A percentile compares a stretch with the other conserved stretches of the same genome.
Conservation (phyloP, 257 asterid species). For the Vinca minor region DNA sequence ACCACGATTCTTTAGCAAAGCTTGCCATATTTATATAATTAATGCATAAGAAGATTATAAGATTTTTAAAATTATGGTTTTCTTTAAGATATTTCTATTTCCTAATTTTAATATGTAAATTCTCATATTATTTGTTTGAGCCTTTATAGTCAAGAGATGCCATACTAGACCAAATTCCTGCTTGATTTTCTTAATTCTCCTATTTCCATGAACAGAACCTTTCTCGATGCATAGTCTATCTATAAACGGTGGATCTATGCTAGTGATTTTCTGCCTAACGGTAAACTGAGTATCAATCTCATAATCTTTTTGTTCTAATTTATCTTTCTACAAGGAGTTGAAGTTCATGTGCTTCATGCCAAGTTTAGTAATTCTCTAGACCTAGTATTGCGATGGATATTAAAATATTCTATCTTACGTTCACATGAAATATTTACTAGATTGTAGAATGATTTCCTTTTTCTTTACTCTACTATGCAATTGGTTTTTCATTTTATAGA, state of each 20-base stretch:
- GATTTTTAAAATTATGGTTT: no score
- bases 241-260: not conserved
- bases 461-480: not conserved
- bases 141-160: no score
- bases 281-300: not conserved
- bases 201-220: no score
- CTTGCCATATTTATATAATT: no score
- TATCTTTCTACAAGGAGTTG: no score
- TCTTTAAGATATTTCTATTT: no score
- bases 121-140: no score
- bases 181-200: no score
- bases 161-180: no score
- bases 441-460: not conserved
- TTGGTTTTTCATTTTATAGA: not conserved
- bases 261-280: not conserved
- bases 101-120: no score
- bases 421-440: not conserved
- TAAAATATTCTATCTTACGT: not conserved
- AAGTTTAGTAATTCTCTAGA: not conserved
- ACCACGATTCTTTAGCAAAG: not conserved
- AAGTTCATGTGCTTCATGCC: not conserved
- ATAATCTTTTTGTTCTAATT: not conserved
- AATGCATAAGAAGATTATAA: no score
- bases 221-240: not conserved
- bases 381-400: not conserved